Evolutionary conservation across 441 rosid genomes (phyloP), one percentile per base, ranked within the genome.

Genomic region (Erodium moschatum): DNA sequence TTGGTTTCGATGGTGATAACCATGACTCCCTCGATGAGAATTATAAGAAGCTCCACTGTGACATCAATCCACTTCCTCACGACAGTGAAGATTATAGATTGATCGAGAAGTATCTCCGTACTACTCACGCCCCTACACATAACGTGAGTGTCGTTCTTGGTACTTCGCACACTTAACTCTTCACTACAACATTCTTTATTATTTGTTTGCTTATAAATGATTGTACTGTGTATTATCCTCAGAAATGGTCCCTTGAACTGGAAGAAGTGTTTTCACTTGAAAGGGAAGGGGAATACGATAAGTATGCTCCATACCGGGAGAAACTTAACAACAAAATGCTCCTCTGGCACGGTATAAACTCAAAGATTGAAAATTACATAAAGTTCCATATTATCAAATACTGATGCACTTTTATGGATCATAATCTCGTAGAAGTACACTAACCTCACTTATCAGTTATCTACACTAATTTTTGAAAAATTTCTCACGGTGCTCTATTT

Each of bases 71-170:
- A 60, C 90, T 95, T 78, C 75, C 91, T 72, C 99, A 84, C 79
- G 93, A 95, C 69, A 81, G 95, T 68, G 96, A 87, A 65, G 96
- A 87, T 75, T 91, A 81, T 75, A 84, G 16, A 68, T 71, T 91
- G 81, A 87, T 91, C 21, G 80, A 91, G 82, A 87, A 88, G 70
- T 90, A 87, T 80, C 95, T 95, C 15, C 86, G 76, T 35, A 81
- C 80, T 50, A 90, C 99, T 68, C 99, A 95, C 79, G 99, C 97
- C 74, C 96, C 96, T 38, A 95, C 97, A 64, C 99, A 95, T 80
- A 90, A 82, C 52, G 96, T 91, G 75, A 74, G 92, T 81, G 58
- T 44, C 50, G 11, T 66, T 44, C 70, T 71, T 65, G 50, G 11
- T 18, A 40, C 11, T 12, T 67, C 67, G 20, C 64, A 54, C 44